Base-by-base conservation (phyloP, 2,329 filamentous ascomycete genomes). In the Cladorrhinum sp. region DNA sequence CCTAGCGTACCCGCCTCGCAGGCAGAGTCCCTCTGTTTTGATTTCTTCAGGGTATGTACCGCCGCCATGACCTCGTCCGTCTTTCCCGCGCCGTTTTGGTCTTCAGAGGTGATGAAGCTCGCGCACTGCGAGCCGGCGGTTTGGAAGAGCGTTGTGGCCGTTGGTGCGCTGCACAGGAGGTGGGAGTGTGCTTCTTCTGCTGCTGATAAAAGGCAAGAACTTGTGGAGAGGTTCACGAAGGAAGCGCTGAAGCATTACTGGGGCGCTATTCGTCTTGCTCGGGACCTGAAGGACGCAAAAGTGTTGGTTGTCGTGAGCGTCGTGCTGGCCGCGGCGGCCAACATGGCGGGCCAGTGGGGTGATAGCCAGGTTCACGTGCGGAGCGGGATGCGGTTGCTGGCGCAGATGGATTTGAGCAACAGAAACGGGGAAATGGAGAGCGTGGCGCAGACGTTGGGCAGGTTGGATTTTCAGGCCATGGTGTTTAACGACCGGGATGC, bases 401-500 rank as follows among this genome's bases (percentile, higher is more conserved):
- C 50, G 9, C 62, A 62, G 13, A 36, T 67, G 6, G 20, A 51
- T 2, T 13, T 16, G 24, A 9, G 27, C 32, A n/a, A 41, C 24
- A 2, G 23, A 13, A 53, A 2, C 10, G n/a, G 16, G 36, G 55
- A 63, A 12, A 32, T 69, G 12, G 59, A 64, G 20, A 57, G 57
- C 27, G 58, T 66, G n/a, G 62, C 61, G 5, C 62, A 66, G 36
- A 64, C 61, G 2, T 25, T 76, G 1, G 67, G 68, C 2, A 66
- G 73, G 1, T 53, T 75, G n/a, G 73, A 75, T 48, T 23, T 76
- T 4, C 69, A 73, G 41, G 70, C 70, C 63, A 71, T 75, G 69
- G 69, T 72, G 0, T 74, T 75, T 48, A 68, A 66, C 1, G 74
- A 75, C 27, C 67, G 66, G 0, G 66, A 62, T 3, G 69, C 71